Conservation (phyloP, 2,329 filamentous ascomycete genomes). For the Mollisiaceae sp. region DNA sequence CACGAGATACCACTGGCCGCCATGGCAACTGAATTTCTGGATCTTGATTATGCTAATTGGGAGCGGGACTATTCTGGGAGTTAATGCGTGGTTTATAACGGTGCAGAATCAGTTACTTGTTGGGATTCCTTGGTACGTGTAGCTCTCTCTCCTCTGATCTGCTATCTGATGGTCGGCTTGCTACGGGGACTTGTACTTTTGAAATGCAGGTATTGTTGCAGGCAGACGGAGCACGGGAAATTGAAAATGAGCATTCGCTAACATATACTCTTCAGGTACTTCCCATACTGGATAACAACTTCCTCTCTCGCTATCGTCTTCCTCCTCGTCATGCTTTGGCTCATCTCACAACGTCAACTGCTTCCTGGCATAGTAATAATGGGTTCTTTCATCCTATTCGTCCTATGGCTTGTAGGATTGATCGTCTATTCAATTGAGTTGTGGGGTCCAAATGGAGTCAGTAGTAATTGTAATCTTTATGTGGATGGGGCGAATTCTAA, state of each 20-base stretch:
- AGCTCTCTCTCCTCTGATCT: conserved; percentile 8
- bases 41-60: conserved; percentile 68
- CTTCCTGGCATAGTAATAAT: conserved; percentile 70
- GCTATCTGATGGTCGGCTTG: no score
- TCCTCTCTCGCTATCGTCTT: conserved; percentile 66
- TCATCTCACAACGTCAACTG: conserved; percentile 65
- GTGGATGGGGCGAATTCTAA: conserved; percentile 58
- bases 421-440: conserved; percentile 66
- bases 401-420: conserved; percentile 71
- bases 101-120: conserved; percentile 61
- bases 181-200: neutral
- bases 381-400: conserved; percentile 67
- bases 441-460: conserved; percentile 66
- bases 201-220: no score
- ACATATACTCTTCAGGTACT: conserved; percentile 58
- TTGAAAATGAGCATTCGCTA: neutral
- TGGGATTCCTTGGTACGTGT: conserved; percentile 62
- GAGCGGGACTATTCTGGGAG: conserved; percentile 62
- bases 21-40: conserved; percentile 70
- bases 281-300: conserved; percentile 68
- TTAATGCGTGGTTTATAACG: conserved; percentile 64
- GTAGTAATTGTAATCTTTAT: conserved; percentile 61
- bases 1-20: conserved; percentile 67
- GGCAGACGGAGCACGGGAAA: neutral
- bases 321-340: conserved; percentile 66